Evolutionary conservation across 2,329 filamentous ascomycete species (phyloP).

Genomic region (Rugonectria rugulosa): DNA sequence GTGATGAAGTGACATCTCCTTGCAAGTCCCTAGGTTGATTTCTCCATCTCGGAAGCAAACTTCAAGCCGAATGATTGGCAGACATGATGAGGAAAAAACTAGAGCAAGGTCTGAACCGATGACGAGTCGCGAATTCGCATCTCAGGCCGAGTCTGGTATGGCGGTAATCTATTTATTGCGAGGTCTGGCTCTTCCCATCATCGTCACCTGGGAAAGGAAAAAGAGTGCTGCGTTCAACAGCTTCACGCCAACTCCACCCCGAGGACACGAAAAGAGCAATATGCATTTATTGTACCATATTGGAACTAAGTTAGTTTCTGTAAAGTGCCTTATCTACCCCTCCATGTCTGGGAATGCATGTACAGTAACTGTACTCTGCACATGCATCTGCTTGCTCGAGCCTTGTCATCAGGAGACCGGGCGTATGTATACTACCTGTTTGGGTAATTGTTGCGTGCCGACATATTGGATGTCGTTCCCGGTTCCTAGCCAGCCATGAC

Average conservation of each 20-base stretch:
- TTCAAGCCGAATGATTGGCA: background rate
- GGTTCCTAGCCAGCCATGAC: background rate
- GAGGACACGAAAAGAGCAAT: background rate
- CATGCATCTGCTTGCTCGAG: too few species aligned
- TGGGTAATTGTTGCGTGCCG: constrained; percentile 18
- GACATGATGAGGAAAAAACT: background rate
- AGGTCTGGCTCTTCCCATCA: background rate
- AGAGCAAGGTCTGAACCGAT: background rate
- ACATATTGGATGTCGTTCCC: background rate
- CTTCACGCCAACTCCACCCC: background rate
- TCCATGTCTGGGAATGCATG: too few species aligned
- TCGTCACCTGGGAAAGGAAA: too few species aligned
- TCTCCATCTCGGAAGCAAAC: background rate
- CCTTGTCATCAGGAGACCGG: too few species aligned
- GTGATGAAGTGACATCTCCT: background rate
- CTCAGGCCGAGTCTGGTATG: constrained; percentile 15
- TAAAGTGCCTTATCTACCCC: too few species aligned
- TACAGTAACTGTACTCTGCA: too few species aligned
- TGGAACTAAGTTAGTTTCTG: too few species aligned
- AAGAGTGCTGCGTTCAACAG: background rate
- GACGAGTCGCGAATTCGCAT: constrained; percentile 21
- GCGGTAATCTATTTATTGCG: background rate
- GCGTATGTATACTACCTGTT: constrained; percentile 8
- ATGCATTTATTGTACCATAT: background rate
- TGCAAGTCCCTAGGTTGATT: background rate